Base-by-base conservation (phyloP, 2,329 filamentous ascomycete species). In the Alternaria rosae region DNA sequence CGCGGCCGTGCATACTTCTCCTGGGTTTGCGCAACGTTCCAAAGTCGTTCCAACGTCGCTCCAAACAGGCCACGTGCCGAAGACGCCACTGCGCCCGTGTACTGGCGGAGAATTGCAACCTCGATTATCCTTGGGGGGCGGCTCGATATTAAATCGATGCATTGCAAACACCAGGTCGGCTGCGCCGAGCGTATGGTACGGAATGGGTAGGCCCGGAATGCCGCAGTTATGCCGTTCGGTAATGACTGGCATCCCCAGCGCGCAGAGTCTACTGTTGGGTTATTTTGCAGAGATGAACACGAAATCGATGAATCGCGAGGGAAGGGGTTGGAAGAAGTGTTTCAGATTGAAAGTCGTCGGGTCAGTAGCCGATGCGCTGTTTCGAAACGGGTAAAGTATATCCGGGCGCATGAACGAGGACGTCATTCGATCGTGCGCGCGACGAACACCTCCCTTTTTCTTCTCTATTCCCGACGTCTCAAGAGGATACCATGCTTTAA, bases 41-140 rank as follows among this genome's bases (percentile, higher is more conserved):
- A 38, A 38, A 38, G 35, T 17, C 35, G 35, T 38, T 38, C 35
- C 35, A 20, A 20, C 11, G 41, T 25, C 25, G 41, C 6, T 32
- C 15, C 17, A 42, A 54, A 54, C 38, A 23, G 28, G 30, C 25
- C 42, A 38, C 15, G 21, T 32, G 13, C 28, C 3, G 23, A 13
- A 20, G 25, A n/a, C 17, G 20, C 25, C 43, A 44, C 42, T 21
- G 30, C 48, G 17, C 17, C 32, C 48, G 43, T 54, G 26, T 47
- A 61, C 59, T 61, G 59, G 59, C 59, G 59, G 59, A 61, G 48
- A 58, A 61, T 61, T 58, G n/a, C 17, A 28, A 41, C 13, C 42
- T 3, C 20, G 6, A 15, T 15, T 10, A 47, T 17, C 47, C 54
- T 48, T 61, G 25, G 21, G 30, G 20, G 48, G 4, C 48, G 54